phyloP scores from a whole-genome alignment of 768 basidiomycete genomes.

The Rhizopogon vulgaris region DNA sequence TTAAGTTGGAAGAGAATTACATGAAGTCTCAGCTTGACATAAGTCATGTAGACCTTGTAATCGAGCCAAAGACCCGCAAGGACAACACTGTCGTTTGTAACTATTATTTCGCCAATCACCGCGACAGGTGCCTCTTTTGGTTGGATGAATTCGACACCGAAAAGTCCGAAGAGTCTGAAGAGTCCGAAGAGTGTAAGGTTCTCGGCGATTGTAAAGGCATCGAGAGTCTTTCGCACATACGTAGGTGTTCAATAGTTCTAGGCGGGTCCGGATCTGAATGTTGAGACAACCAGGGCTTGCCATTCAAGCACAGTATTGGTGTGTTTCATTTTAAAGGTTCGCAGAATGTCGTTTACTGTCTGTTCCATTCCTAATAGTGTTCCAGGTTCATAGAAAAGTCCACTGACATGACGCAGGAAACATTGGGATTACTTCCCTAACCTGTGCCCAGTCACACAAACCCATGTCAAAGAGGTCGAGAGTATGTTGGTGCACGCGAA shows the following conservation, averaged over 20 bases:
- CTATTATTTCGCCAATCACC: conserved; percentile 51
- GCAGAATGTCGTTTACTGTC: too few relatives aligned
- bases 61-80: conserved; percentile 32
- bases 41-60: conserved; percentile 36
- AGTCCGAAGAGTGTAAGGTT: conserved; percentile 17
- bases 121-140: conserved; percentile 46
- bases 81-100: conserved; percentile 17
- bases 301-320: conserved; percentile 34
- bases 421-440: conserved; percentile 29
- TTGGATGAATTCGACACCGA: conserved; percentile 36
- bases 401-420: conserved; percentile 17
- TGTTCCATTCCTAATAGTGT: background rate
- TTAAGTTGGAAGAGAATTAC: conserved; percentile 8
- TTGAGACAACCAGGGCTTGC: conserved; percentile 18
- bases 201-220: conserved; percentile 15
- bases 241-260: background rate
- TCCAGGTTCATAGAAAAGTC: background rate
- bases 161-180: too few relatives aligned
- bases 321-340: background rate
- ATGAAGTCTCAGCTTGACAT: conserved; percentile 19
- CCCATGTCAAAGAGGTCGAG: conserved; percentile 19
- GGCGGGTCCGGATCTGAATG: background rate
- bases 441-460: conserved; percentile 17
- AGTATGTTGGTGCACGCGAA: conserved; percentile 22
- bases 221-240: conserved; percentile 19